Conservation (phyloP, 345 rosid species). For the Eucalyptus caleyi region DNA sequence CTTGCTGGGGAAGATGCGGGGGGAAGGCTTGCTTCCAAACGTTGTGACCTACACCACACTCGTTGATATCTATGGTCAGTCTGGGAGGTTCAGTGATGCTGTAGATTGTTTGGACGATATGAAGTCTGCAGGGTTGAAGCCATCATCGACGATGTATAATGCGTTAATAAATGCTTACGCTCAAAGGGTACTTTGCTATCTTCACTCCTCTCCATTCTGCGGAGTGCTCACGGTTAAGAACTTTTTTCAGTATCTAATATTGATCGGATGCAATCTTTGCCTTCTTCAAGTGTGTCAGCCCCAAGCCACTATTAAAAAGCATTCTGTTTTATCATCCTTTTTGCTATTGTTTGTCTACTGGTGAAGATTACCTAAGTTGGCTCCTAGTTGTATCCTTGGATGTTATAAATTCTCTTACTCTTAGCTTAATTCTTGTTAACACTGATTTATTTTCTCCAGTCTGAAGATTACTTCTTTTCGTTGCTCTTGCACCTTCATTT, state of each 20-base stretch:
- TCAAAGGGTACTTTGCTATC: constrained; percentile 54
- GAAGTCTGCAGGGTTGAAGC: constrained; percentile 72
- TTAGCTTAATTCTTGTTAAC: not conserved
- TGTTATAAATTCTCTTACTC: not conserved
- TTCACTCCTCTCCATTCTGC: not conserved
- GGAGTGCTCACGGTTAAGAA: not conserved
- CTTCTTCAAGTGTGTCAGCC: not conserved
- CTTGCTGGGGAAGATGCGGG: constrained; percentile 56
- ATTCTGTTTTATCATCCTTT: not conserved
- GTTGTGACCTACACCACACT: constrained; percentile 85
- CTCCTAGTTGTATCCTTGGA: not conserved
- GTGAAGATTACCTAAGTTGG: not conserved
- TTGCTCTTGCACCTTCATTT: not conserved
- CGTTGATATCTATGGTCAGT: constrained; percentile 74
- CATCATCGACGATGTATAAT: constrained; percentile 85
- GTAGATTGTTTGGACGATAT: constrained; percentile 78
- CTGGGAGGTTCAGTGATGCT: constrained; percentile 83
- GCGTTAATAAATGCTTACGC: constrained; percentile 97
- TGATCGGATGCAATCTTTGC: not conserved
- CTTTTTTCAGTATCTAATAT: not conserved
- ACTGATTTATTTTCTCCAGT: not conserved
- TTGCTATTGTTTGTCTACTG: not conserved
- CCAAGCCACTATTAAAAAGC: not conserved
- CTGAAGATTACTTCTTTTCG: not conserved
- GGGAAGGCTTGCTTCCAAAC: constrained; percentile 55